phyloP scores from a whole-genome alignment of 768 basidiomycete genomes.

The Suillus paluster region DNA sequence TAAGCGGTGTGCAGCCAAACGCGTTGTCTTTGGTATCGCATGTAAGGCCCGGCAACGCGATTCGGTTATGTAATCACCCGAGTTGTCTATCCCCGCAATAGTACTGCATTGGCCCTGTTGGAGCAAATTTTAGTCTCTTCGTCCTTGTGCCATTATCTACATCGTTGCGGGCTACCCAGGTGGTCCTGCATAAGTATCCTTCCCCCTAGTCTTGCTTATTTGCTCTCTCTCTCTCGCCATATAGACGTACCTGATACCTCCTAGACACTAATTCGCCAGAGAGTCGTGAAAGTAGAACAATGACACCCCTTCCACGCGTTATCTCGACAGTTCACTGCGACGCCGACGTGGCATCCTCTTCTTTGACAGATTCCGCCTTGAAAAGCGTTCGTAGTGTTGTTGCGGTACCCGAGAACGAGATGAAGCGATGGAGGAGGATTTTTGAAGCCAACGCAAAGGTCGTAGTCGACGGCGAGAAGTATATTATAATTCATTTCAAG shows the following conservation, averaged over 20 bases:
- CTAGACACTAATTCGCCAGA: slow-evolving; percentile 33
- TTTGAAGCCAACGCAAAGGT: slow-evolving; percentile 85
- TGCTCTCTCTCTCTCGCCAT: slow-evolving; percentile 19
- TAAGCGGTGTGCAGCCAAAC: background rate
- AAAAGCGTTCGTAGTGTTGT: slow-evolving; percentile 71
- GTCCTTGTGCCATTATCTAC: slow-evolving; percentile 10
- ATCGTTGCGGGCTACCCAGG: slow-evolving; percentile 15
- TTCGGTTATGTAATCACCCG: slow-evolving; percentile 33
- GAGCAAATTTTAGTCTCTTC: slow-evolving; percentile 12
- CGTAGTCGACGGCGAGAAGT: slow-evolving; percentile 81
- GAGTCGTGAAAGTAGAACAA: slow-evolving; percentile 28
- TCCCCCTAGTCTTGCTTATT: slow-evolving; percentile 25
- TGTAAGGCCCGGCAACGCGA: slow-evolving; percentile 35
- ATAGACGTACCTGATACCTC: slow-evolving; percentile 42
- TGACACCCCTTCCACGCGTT: slow-evolving; percentile 45
- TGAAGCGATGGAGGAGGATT: slow-evolving; percentile 85
- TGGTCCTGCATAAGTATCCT: slow-evolving; percentile 22
- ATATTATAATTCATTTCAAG: slow-evolving; percentile 37
- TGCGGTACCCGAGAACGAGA: slow-evolving; percentile 76
- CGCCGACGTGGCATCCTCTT: slow-evolving; percentile 40
- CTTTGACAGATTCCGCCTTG: slow-evolving; percentile 58
- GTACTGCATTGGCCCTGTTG: slow-evolving; percentile 4
- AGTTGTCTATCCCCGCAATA: slow-evolving; percentile 39
- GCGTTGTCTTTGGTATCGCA: background rate
- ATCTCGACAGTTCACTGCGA: slow-evolving; percentile 62